Evolutionary conservation across 75 land plant species (phyloP).

Genomic region (Pinus tabuliformis): DNA sequence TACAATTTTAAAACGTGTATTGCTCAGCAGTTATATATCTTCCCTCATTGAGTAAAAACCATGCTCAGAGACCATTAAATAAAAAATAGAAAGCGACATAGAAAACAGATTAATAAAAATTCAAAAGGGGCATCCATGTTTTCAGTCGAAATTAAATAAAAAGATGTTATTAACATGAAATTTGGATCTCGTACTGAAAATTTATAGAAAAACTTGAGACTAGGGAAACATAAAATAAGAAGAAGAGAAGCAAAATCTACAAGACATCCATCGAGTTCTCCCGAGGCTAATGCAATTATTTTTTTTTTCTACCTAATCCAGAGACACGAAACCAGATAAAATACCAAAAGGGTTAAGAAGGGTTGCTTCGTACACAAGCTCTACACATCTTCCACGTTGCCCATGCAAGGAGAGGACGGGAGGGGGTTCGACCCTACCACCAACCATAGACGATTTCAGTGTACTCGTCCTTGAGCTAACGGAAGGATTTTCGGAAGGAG

Average conservation of each 20-base stretch:
- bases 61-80: too few species aligned
- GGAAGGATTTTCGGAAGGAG: slow-evolving; percentile 46
- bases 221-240: not conserved
- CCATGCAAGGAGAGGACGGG: too few species aligned
- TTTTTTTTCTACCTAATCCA: not conserved
- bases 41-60: too few species aligned
- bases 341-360: not conserved
- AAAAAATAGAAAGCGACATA: too few species aligned
- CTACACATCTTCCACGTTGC: not conserved
- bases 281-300: not conserved
- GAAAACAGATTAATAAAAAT: too few species aligned
- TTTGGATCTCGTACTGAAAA: too few species aligned
- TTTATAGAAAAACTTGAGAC: not conserved
- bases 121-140: too few species aligned
- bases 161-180: too few species aligned
- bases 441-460: slow-evolving; percentile 47
- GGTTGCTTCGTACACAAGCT: not conserved
- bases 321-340: not conserved
- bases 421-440: slow-evolving; percentile 4
- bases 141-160: too few species aligned
- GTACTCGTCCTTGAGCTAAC: slow-evolving; percentile 67
- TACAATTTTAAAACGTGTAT: too few species aligned
- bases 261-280: not conserved
- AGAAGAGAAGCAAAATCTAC: not conserved
- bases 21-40: too few species aligned